Conservation (phyloP, 2,329 filamentous ascomycete species). For the Penicillium capsulatum region DNA sequence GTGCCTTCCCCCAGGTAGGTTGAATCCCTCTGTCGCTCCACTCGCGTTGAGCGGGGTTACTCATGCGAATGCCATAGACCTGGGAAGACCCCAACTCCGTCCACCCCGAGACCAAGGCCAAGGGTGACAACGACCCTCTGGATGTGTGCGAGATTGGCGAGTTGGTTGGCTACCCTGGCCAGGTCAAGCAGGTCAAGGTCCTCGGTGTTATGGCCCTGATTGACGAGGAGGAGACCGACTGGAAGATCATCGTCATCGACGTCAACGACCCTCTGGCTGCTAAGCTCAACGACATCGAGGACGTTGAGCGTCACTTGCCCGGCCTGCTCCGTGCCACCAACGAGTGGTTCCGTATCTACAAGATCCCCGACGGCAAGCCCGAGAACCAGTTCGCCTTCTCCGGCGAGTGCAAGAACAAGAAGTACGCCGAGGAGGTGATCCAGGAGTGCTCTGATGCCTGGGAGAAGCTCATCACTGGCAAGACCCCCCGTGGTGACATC, state of each 20-base stretch:
- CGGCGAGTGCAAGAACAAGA: slow-evolving; percentile 99
- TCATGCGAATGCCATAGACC: slow-evolving; percentile 58
- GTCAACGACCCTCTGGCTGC: slow-evolving; percentile 92
- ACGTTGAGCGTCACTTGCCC: slow-evolving; percentile 96
- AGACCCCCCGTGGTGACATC: slow-evolving; percentile 71
- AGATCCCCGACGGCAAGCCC: slow-evolving; percentile 99
- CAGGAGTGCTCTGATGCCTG: slow-evolving; percentile 95
- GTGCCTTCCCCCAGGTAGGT: slow-evolving; percentile 92
- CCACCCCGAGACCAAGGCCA: slow-evolving; percentile 99
- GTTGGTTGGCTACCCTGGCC: slow-evolving; percentile 89
- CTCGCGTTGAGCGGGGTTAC: slow-evolving; percentile 7
- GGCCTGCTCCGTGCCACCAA: slow-evolving; percentile 96
- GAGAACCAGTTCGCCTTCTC: slow-evolving; percentile 99
- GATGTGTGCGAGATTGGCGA: slow-evolving; percentile 99
- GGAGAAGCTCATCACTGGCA: slow-evolving; percentile 92
- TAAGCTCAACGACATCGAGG: slow-evolving; percentile 98
- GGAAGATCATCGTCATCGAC: slow-evolving; percentile 99
- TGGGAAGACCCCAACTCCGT: slow-evolving; percentile 97
- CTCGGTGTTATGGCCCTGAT: slow-evolving; percentile 98
- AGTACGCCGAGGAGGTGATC: slow-evolving; percentile 94
- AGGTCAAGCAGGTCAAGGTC: slow-evolving; percentile 99
- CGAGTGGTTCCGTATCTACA: slow-evolving; percentile 99
- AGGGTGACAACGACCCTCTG: slow-evolving; percentile 98
- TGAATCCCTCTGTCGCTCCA: not conserved
- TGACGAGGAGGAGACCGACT: slow-evolving; percentile 99